Percentiles rank a stretch among this genome's conserved stretches.
Evolutionary conservation across 2,329 filamentous ascomycete species (phyloP).

Genomic region (Claviceps sorghi): DNA sequence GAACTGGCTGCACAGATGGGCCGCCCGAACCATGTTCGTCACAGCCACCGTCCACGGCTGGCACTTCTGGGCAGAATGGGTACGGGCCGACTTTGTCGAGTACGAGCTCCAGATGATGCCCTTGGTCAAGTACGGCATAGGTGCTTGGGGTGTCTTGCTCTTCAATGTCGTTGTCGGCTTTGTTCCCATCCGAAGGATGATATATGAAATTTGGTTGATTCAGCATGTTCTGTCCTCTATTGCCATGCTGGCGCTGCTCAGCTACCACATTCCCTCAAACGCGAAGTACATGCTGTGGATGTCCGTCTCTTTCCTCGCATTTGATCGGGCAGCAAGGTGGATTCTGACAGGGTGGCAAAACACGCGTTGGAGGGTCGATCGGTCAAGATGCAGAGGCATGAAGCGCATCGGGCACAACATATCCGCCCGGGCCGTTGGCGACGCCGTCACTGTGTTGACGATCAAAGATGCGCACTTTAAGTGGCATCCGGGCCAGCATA

Average conservation of each 20-base stretch:
- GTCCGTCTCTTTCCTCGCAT: constrained; percentile 44
- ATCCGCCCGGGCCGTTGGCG: constrained; percentile 31
- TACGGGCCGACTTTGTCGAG: constrained; percentile 41
- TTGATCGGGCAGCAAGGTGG: constrained; percentile 44
- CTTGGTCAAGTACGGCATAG: constrained; percentile 52
- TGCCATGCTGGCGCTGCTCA: constrained; percentile 47
- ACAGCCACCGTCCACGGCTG: constrained; percentile 56
- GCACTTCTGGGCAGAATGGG: constrained; percentile 54
- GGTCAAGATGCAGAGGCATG: constrained; percentile 30
- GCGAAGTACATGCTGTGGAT: constrained; percentile 52
- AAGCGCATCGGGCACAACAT: constrained; percentile 38
- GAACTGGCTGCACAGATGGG: constrained; percentile 63
- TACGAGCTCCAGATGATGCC: constrained; percentile 46
- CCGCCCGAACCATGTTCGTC: constrained; percentile 52
- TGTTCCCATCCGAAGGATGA: constrained; percentile 47
- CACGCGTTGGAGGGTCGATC: constrained; percentile 25
- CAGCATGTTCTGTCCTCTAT: constrained; percentile 51
- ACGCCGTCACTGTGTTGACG: constrained; percentile 40
- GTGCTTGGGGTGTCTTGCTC: constrained; percentile 48
- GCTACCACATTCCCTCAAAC: constrained; percentile 45
- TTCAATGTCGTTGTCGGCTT: constrained; percentile 52
- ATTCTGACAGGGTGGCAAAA: constrained; percentile 38
- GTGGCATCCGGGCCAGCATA: constrained; percentile 45
- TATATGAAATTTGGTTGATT: constrained; percentile 54
- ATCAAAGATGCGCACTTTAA: constrained; percentile 44